phyloP scores from a whole-genome alignment of 768 basidiomycete species.

The Boletellus ananas region DNA sequence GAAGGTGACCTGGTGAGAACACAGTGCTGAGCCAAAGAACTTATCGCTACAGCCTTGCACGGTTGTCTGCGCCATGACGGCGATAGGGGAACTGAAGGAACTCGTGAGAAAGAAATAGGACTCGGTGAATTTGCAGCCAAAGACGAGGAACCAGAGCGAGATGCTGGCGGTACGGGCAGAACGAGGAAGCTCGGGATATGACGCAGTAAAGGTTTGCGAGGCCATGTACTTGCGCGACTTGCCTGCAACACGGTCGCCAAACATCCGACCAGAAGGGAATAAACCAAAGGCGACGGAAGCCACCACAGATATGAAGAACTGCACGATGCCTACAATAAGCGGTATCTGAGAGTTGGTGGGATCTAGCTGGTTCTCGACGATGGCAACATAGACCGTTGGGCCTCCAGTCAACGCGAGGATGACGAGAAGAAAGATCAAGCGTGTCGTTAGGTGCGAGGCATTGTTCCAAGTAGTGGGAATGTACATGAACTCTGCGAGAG shows the following conservation, averaged over 20 bases:
- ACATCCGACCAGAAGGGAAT: slow-evolving; percentile 96
- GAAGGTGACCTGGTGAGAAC: slow-evolving; percentile 91
- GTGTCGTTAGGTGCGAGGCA: slow-evolving; percentile 92
- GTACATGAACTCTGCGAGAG: slow-evolving; percentile 91
- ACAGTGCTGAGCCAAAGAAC: slow-evolving; percentile 75
- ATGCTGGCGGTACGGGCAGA: slow-evolving; percentile 80
- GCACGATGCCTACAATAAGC: slow-evolving; percentile 88
- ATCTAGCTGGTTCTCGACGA: slow-evolving; percentile 64
- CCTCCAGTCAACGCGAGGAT: slow-evolving; percentile 90
- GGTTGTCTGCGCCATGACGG: slow-evolving; percentile 94
- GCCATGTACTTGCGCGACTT: slow-evolving; percentile 99
- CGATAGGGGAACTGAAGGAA: slow-evolving; percentile 95
- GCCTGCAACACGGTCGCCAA: slow-evolving; percentile 96
- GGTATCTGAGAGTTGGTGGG: slow-evolving; percentile 60
- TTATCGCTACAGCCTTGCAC: slow-evolving; percentile 88
- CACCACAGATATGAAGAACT: slow-evolving; percentile 87
- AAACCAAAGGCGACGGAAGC: slow-evolving; percentile 81
- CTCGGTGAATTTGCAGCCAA: slow-evolving; percentile 94
- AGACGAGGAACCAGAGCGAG: slow-evolving; percentile 85
- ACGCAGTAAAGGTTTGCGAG: slow-evolving; percentile 97
- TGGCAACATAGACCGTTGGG: slow-evolving; percentile 90
- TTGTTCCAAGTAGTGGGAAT: slow-evolving; percentile 99
- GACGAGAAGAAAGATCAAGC: slow-evolving; percentile 86
- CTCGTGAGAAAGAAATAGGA: slow-evolving; percentile 98
- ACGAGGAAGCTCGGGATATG: slow-evolving; percentile 78